phyloP scores from a whole-genome alignment of 2,329 filamentous ascomycete species.

The Stemphylium lycopersici region DNA sequence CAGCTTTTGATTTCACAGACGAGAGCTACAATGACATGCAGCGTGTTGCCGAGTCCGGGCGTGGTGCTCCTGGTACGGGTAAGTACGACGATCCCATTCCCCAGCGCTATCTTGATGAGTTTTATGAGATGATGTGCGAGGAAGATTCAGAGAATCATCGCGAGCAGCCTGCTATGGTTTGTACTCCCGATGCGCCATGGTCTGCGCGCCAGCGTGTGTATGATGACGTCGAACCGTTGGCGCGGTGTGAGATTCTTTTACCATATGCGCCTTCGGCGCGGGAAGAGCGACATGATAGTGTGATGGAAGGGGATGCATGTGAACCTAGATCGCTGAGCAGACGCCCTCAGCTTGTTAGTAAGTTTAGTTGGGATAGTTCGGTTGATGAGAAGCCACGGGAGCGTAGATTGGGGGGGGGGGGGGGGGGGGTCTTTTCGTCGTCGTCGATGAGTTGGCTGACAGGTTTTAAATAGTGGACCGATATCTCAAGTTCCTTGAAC shows the following conservation, averaged over 20 bases:
- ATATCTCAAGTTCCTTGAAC: no score
- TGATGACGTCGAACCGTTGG: neutral
- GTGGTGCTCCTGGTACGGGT: neutral
- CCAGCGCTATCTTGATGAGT: conserved; percentile 23
- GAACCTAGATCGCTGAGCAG: no score
- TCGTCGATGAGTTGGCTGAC: neutral
- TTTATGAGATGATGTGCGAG: conserved; percentile 18
- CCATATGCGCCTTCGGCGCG: neutral
- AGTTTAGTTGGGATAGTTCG: neutral
- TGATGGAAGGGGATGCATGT: neutral
- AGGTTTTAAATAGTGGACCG: neutral
- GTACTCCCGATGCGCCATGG: neutral
- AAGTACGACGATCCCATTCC: conserved; percentile 10
- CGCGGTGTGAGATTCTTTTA: neutral
- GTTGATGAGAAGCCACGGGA: neutral
- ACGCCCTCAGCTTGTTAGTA: neutral
- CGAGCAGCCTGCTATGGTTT: neutral
- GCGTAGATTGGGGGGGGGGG: neutral
- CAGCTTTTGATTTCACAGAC: conserved; percentile 15
- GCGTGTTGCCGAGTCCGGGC: neutral
- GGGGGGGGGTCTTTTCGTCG: no score
- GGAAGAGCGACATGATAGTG: neutral
- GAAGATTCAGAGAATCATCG: conserved; percentile 12
- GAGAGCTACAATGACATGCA: neutral
- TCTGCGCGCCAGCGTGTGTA: neutral